Conservation (phyloP, 768 basidiomycete genomes). For the Amanita pseudoporphyria region DNA sequence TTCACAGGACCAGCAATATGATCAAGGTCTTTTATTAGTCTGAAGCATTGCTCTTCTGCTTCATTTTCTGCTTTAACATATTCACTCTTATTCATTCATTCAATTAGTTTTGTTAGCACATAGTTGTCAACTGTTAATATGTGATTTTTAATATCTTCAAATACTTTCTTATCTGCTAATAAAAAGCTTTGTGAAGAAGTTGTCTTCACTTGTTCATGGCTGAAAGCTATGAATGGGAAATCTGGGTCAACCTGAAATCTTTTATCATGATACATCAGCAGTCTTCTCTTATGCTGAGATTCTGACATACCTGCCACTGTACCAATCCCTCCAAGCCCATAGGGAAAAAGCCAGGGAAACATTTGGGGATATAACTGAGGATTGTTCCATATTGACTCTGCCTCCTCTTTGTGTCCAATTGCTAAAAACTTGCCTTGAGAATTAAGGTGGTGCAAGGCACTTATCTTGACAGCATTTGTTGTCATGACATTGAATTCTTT, state of each 20-base stretch:
- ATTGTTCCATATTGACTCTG: too few relatives aligned
- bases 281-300: slow-evolving; percentile 13
- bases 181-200: slow-evolving; percentile 19
- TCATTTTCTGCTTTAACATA: slow-evolving; percentile 17
- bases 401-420: too few relatives aligned
- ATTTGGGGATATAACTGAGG: too few relatives aligned
- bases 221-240: slow-evolving; percentile 31
- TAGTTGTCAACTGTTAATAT: slow-evolving; percentile 15
- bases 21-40: slow-evolving; percentile 26
- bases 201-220: slow-evolving; percentile 27
- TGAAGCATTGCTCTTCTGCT: too few relatives aligned
- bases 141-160: slow-evolving; percentile 16
- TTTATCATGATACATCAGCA: slow-evolving; percentile 29
- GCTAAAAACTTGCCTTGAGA: too few relatives aligned
- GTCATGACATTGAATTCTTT: slow-evolving; percentile 9
- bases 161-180: slow-evolving; percentile 16
- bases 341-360: too few relatives aligned
- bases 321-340: too few relatives aligned
- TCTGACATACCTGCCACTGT: slow-evolving; percentile 10
- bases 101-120: slow-evolving; percentile 13
- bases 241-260: slow-evolving; percentile 25
- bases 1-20: slow-evolving; percentile 21
- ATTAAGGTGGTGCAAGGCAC: slow-evolving; percentile 20
- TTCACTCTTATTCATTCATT: slow-evolving; percentile 16
- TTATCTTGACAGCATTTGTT: slow-evolving; percentile 6